Evolutionary conservation across 2,329 filamentous ascomycete genomes (phyloP).

Genomic region (Colletotrichum kahawae): DNA sequence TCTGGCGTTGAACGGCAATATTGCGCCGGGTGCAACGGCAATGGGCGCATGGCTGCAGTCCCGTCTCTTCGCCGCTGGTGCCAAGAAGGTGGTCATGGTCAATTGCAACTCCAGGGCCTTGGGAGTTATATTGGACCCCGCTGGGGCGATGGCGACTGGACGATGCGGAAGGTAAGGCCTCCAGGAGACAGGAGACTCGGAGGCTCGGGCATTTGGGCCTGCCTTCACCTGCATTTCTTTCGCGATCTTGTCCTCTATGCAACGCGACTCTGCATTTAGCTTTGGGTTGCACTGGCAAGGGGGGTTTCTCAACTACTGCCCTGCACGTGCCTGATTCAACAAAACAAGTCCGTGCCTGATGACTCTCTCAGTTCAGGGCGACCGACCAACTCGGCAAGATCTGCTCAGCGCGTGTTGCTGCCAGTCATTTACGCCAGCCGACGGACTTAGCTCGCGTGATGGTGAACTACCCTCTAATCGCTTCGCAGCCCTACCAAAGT

Average conservation of each 20-base stretch:
- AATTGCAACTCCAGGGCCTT: background rate
- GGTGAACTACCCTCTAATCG: background rate
- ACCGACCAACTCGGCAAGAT: slow-evolving; percentile 12
- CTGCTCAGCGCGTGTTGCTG: slow-evolving; percentile 3
- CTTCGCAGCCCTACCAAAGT: background rate
- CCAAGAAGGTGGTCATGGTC: background rate
- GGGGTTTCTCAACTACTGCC: background rate
- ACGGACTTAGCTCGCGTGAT: slow-evolving; percentile 7
- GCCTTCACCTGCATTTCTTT: background rate
- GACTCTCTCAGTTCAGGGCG: background rate
- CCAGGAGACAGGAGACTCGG: background rate
- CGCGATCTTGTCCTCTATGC: background rate
- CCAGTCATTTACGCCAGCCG: background rate
- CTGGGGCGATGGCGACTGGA: background rate
- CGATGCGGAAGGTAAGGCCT: background rate
- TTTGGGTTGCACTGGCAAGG: slow-evolving; percentile 2
- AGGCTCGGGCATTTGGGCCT: background rate
- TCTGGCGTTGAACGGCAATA: background rate
- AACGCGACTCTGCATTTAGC: background rate
- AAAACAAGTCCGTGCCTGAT: background rate
- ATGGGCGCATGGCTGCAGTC: background rate
- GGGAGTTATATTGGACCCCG: background rate
- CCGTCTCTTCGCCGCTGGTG: background rate
- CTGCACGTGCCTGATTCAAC: slow-evolving; percentile 10
- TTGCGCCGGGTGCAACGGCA: background rate